Evolutionary conservation across 495 filamentous ascomycete species (phyloP).

Genomic region (Trichoderma virens): DNA sequence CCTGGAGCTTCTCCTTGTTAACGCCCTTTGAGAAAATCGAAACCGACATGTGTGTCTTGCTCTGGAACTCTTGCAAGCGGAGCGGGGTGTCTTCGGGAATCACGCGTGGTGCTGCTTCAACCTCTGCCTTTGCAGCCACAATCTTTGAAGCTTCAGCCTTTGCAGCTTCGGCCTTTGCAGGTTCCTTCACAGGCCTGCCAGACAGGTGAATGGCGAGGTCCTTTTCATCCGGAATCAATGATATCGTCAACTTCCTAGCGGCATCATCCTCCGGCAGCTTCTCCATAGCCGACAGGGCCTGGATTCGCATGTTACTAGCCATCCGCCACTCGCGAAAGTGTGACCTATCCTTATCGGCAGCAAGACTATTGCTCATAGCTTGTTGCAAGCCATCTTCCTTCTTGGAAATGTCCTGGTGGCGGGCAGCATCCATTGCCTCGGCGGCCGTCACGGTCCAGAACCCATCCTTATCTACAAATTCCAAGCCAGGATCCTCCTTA

Average conservation of each 20-base stretch:
- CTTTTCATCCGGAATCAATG: conserved; percentile 54
- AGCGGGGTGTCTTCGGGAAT: conserved; percentile 53
- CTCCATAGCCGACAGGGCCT: conserved; percentile 46
- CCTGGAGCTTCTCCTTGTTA: conserved; percentile 49
- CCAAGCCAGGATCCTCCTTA: conserved; percentile 32
- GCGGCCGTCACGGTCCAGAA: conserved; percentile 27
- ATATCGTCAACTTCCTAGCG: conserved; percentile 46
- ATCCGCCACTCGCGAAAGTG: conserved; percentile 22
- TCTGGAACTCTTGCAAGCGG: conserved; percentile 78
- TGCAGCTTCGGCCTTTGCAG: conserved; percentile 20
- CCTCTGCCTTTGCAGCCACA: conserved; percentile 18
- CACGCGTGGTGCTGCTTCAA: conserved; percentile 21
- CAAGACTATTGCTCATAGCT: not conserved
- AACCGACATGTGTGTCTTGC: conserved; percentile 53
- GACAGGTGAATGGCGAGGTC: not conserved
- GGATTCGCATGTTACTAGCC: conserved; percentile 32
- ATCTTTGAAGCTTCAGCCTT: not conserved
- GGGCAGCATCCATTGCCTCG: conserved; percentile 24
- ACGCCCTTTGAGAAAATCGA: conserved; percentile 67
- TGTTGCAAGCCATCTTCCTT: conserved; percentile 15
- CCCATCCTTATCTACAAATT: conserved; percentile 31
- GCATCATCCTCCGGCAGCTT: conserved; percentile 56
- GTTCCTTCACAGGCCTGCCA: conserved; percentile 14
- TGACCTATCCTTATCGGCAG: not conserved
- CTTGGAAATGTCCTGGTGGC: not conserved